Evolutionary conservation across 768 basidiomycete species (phyloP), one percentile per base, ranked within the genome.

Genomic region (Lactifluus pinguis): DNA sequence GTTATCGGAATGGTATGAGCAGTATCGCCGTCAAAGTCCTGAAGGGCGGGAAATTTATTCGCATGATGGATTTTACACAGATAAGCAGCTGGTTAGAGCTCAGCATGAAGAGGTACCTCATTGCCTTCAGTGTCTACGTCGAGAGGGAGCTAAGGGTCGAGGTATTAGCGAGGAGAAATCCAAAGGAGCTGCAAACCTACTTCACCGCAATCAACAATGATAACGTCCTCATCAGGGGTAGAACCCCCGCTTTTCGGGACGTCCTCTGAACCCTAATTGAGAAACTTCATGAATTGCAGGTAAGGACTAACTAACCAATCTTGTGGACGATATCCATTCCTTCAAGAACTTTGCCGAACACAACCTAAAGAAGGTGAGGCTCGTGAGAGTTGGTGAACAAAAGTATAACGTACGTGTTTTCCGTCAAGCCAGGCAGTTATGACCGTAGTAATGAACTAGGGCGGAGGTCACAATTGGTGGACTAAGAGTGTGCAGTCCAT

Each of bases 91-190:
- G 63, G 61, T 86, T 82, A 98, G 72, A 98, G 92, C 84, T 98
- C 95, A 83, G 83, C 88, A 71, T 84, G 92, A 69, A 90, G 74
- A 75, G 93, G 95, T 84, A 95, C 92, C 91, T 95, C 79, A 63
- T 90, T 86, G 71, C 85, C 89, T 57, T 87, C 80, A 57, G 74
- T 74, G 63, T 87, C 87, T 53, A 78, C 72, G 49, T 72, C 77
- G 39, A 76, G 56, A 59, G 87, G 84, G 34, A 89, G 74, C 85
- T 86, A 25, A 49, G 53, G 25, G 29, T 30, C 36, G 47, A 41
- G 8, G 36, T 49, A 60, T 57, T 38, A 57, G 57, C 32, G 53
- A 57, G 14, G 61, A 59, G n/a, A 29, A 14, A 49, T 49, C 45
- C 52, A 15, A 17, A 41, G 15, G 39, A 50, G 17, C 25, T 44